Conservation (phyloP, 2,329 filamentous ascomycete species). For the Clonostachys byssicola region DNA sequence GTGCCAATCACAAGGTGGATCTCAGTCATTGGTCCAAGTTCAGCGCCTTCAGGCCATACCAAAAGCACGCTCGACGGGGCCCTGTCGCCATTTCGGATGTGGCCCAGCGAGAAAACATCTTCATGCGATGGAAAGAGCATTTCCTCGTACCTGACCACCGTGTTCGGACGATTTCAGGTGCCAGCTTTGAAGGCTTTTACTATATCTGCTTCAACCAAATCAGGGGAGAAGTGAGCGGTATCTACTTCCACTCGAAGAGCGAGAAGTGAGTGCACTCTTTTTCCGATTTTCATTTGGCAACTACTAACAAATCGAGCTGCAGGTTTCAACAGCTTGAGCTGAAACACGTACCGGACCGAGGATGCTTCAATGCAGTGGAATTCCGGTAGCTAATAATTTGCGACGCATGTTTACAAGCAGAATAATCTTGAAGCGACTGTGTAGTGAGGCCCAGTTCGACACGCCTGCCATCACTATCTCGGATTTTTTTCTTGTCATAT, state of each 20-base stretch:
- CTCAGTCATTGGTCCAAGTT: constrained; percentile 92
- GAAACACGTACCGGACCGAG: constrained; percentile 79
- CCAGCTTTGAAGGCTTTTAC: constrained; percentile 97
- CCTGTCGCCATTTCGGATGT: constrained; percentile 61
- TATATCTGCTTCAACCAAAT: constrained; percentile 98
- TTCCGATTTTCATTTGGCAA: not conserved
- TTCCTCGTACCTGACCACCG: constrained; percentile 95
- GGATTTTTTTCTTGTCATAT: constrained; percentile 1
- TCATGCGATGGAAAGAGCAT: constrained; percentile 99
- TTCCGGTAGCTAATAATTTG: constrained; percentile 44
- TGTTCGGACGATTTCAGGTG: constrained; percentile 84
- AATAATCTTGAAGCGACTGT: not conserved
- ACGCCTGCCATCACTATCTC: not conserved
- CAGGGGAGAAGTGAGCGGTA: constrained; percentile 80
- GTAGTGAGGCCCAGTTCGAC: not conserved
- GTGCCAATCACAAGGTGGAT: constrained; percentile 86
- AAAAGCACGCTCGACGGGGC: constrained; percentile 53
- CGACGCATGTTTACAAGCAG: no score
- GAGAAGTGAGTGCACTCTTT: constrained; percentile 68
- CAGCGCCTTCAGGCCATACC: constrained; percentile 74
- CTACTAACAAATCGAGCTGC: constrained; percentile 1
- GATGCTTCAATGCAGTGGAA: constrained; percentile 82
- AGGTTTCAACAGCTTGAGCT: constrained; percentile 93
- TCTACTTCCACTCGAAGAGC: constrained; percentile 97
- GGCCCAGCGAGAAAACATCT: constrained; percentile 80